These are phyloP conservation scores for Cicer yamashitae DNA, from an alignment of 306 rosid species.

Conservation along the genomic window DNA sequence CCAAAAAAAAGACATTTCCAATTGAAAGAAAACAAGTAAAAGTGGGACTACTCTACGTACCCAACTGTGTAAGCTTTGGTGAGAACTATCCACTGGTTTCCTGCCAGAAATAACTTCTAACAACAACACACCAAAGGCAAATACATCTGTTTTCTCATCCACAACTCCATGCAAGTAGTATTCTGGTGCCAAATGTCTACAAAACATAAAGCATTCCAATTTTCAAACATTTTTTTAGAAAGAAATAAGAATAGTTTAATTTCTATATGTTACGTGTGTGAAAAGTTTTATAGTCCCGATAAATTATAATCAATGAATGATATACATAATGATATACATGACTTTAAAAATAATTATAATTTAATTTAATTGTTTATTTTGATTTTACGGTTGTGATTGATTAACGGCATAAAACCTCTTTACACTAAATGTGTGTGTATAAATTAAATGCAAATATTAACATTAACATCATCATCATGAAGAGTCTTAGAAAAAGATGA, in stretches of 20 bases:
- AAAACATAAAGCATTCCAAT: constrained; percentile 14
- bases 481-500: constrained; percentile 24
- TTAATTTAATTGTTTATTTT: no score
- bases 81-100: constrained; percentile 87
- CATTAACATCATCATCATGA: neutral
- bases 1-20: constrained; percentile 24
- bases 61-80: constrained; percentile 93
- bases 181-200: constrained; percentile 95
- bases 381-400: no score
- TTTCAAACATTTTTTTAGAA: neutral
- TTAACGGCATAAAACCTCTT: no score
- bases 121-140: constrained; percentile 94
- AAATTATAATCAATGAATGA: no score
- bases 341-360: no score
- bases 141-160: constrained; percentile 98
- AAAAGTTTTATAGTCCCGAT: no score
- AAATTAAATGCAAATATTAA: neutral
- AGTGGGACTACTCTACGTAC: constrained; percentile 48
- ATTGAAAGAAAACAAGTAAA: neutral
- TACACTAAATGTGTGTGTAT: no score
- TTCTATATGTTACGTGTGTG: no score
- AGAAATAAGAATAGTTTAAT: neutral
- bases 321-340: no score
- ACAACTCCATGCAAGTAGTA: constrained; percentile 95
- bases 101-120: constrained; percentile 88